Evolutionary conservation across 129 eudicot genomes (phyloP).

Genomic region (Pittosporum tobira): DNA sequence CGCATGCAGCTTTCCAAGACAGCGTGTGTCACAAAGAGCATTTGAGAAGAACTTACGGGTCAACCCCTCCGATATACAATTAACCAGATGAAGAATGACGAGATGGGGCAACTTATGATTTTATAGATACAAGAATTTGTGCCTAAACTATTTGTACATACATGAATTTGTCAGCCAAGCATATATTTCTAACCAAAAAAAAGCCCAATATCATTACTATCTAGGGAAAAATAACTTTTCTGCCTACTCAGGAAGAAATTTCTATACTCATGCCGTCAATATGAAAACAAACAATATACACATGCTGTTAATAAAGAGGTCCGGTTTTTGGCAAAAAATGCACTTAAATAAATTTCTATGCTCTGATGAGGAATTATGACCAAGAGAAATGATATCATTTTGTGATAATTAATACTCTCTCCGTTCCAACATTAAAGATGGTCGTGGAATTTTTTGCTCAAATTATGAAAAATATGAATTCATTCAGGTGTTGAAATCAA

Average conservation of each 20-base stretch:
- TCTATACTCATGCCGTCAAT: too few relatives aligned
- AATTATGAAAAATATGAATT: too few relatives aligned
- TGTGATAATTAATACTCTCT: too few relatives aligned
- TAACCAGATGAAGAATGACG: neutral
- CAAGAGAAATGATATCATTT: too few relatives aligned
- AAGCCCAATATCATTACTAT: too few relatives aligned
- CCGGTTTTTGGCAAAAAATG: neutral
- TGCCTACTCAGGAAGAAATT: neutral
- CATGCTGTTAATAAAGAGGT: neutral
- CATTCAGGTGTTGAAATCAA: too few relatives aligned
- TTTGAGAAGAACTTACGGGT: neutral
- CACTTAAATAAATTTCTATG: neutral
- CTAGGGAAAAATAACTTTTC: neutral
- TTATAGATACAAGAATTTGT: too few relatives aligned
- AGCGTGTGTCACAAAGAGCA: neutral
- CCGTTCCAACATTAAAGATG: too few relatives aligned
- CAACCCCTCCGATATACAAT: too few relatives aligned
- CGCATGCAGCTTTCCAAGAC: neutral
- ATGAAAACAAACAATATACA: neutral
- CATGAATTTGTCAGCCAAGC: neutral
- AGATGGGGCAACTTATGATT: neutral
- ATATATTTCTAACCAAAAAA: too few relatives aligned
- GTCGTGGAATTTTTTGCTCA: too few relatives aligned
- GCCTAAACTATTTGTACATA: too few relatives aligned
- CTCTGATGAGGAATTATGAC: neutral